Conservation (phyloP, 2,329 filamentous ascomycete species). For the Fusarium sp. region DNA sequence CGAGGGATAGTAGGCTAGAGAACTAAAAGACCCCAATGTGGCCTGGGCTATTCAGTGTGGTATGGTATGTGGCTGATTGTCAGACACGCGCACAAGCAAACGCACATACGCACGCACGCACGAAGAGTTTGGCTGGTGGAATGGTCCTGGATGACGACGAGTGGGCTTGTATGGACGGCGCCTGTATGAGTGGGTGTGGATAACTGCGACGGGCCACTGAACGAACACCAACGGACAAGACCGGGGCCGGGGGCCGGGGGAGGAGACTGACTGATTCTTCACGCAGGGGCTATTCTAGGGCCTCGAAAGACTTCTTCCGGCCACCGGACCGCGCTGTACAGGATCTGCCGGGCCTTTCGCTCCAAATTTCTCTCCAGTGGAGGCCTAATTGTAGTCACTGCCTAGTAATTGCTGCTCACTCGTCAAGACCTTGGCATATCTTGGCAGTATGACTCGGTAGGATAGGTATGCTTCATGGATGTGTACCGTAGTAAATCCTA, state of each 20-base stretch:
- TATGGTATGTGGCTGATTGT: slow-evolving; percentile 35
- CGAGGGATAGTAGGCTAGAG: slow-evolving; percentile 48
- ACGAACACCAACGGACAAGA: slow-evolving; percentile 18
- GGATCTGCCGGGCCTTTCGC: not conserved
- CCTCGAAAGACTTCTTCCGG: slow-evolving; percentile 1
- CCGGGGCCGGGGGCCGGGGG: slow-evolving; percentile 19
- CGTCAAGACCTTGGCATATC: slow-evolving; percentile 26
- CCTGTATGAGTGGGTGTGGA: slow-evolving; percentile 27
- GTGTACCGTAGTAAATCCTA: slow-evolving; percentile 5
- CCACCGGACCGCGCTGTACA: slow-evolving; percentile 30
- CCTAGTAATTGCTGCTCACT: slow-evolving; percentile 6
- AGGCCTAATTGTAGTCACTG: slow-evolving; percentile 17
- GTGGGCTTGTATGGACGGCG: slow-evolving; percentile 17
- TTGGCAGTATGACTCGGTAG: slow-evolving; percentile 26
- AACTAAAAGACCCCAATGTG: slow-evolving; percentile 36
- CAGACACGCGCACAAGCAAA: slow-evolving; percentile 13
- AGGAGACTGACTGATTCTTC: slow-evolving; percentile 2
- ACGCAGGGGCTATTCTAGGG: slow-evolving; percentile 13
- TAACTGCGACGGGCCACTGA: slow-evolving; percentile 16
- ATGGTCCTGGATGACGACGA: slow-evolving; percentile 16
- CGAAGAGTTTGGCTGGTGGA: slow-evolving; percentile 41
- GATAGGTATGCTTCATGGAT: not conserved
- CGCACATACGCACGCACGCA: slow-evolving; percentile 23
- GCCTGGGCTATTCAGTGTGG: slow-evolving; percentile 17
- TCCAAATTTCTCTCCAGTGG: slow-evolving; percentile 33